Evolutionary conservation across 495 filamentous ascomycete genomes (phyloP).

Genomic region (Penicillium herquei): DNA sequence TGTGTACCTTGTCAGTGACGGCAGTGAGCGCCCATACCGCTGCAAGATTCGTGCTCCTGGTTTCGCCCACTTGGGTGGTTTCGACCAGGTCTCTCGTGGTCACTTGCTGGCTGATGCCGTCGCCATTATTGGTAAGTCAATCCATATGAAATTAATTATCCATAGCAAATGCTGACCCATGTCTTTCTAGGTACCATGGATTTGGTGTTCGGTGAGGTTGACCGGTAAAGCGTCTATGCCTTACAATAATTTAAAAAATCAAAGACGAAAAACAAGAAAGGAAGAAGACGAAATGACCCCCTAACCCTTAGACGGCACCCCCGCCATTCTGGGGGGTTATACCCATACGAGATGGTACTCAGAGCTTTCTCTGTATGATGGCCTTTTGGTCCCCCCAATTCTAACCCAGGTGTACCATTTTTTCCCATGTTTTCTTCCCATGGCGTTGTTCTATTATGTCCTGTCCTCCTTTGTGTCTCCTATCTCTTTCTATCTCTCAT

Average conservation of each 20-base stretch:
- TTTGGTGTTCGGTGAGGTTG: constrained; percentile 74
- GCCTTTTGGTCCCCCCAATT: constrained; percentile 19
- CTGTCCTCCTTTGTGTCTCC: constrained; percentile 26
- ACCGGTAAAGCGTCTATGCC: constrained; percentile 48
- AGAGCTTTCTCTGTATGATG: constrained; percentile 17
- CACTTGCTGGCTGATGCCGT: constrained; percentile 97
- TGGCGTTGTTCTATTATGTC: constrained; percentile 37
- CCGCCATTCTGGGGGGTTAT: constrained; percentile 16
- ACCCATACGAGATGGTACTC: constrained; percentile 13
- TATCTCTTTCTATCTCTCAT: constrained; percentile 22
- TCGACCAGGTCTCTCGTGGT: constrained; percentile 88
- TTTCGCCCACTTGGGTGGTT: constrained; percentile 91
- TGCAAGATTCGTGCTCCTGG: constrained; percentile 97
- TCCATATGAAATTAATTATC: not conserved
- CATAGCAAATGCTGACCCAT: constrained; percentile 9
- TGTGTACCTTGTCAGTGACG: constrained; percentile 95
- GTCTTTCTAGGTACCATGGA: constrained; percentile 67
- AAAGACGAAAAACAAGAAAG: constrained; percentile 15
- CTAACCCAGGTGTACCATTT: constrained; percentile 28
- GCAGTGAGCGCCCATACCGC: constrained; percentile 92
- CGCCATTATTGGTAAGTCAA: constrained; percentile 73
- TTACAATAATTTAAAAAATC: constrained; percentile 26
- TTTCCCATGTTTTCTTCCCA: constrained; percentile 29
- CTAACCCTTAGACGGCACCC: constrained; percentile 20
- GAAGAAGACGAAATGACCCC: constrained; percentile 25